Conservation (phyloP, 345 rosid species). For the Lepidium aucheri region DNA sequence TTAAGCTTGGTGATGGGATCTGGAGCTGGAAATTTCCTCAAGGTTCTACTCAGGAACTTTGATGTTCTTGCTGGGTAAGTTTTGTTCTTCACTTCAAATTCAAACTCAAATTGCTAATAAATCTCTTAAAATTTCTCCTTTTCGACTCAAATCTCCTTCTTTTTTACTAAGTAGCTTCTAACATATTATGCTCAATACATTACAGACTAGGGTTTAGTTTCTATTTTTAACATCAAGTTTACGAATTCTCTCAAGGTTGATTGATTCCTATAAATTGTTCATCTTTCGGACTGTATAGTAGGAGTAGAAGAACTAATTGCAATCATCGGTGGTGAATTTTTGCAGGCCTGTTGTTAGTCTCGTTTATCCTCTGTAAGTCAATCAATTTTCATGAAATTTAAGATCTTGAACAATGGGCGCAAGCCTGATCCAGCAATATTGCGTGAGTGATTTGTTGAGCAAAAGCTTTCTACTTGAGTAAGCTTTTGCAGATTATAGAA, state of each 20-base stretch:
- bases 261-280: background rate
- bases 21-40: constrained; percentile 57
- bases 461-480: background rate
- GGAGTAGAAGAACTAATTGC: background rate
- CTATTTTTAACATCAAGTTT: background rate
- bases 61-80: constrained; percentile 89
- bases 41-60: constrained; percentile 62
- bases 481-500: background rate
- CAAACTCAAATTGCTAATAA: too few species aligned
- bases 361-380: constrained; percentile 86
- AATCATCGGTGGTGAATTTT: background rate
- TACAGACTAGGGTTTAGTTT: background rate
- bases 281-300: background rate
- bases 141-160: background rate
- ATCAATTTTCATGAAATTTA: background rate
- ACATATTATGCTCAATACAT: background rate
- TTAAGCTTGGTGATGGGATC: constrained; percentile 48
- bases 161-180: background rate
- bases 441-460: background rate
- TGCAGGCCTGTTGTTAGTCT: constrained; percentile 93
- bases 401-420: too few species aligned
- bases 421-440: too few species aligned
- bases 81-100: background rate
- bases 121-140: background rate
- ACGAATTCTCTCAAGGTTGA: background rate